These are phyloP conservation scores for Avena sativa DNA, from an alignment of 176 grass and related monocot genomes.

Conservation along the genomic window DNA sequence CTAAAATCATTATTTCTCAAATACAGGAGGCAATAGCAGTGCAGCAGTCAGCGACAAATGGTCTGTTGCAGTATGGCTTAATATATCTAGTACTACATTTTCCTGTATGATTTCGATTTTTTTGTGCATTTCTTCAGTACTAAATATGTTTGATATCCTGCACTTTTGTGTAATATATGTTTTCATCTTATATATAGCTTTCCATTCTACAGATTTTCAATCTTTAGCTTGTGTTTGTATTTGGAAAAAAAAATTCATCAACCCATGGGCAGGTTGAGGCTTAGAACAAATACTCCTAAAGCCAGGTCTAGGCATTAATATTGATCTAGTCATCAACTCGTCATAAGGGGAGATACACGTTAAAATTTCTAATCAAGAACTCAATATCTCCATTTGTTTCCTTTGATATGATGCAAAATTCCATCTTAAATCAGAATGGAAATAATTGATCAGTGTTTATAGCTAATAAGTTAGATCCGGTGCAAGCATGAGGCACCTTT, in stretches of 20 bases:
- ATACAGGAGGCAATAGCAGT: conserved; percentile 64
- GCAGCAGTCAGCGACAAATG: conserved; percentile 43
- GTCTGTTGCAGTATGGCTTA: conserved; percentile 7
- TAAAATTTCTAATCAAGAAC: neutral
- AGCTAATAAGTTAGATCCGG: neutral
- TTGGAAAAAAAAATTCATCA: neutral
- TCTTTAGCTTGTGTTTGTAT: neutral
- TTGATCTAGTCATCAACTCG: neutral
- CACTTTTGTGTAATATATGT: conserved; percentile 2
- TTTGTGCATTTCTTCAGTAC: conserved; percentile 39
- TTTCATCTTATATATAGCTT: neutral
- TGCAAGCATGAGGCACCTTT: neutral
- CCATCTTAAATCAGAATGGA: neutral
- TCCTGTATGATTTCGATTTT: neutral
- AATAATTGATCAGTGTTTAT: neutral
- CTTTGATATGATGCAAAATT: neutral
- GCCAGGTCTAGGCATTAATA: neutral
- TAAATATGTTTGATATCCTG: conserved; percentile 21
- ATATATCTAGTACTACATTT: neutral
- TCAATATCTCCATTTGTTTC: neutral
- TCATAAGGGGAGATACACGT: neutral
- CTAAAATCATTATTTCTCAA: conserved; percentile 59
- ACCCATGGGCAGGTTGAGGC: neutral
- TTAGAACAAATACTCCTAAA: neutral
- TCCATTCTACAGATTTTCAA: neutral